A percentile compares a stretch with the other conserved stretches of the same genome.
These are phyloP conservation scores for Sporothrix inflata DNA, from an alignment of 2,329 filamentous ascomycete species.

Conservation along the genomic window DNA sequence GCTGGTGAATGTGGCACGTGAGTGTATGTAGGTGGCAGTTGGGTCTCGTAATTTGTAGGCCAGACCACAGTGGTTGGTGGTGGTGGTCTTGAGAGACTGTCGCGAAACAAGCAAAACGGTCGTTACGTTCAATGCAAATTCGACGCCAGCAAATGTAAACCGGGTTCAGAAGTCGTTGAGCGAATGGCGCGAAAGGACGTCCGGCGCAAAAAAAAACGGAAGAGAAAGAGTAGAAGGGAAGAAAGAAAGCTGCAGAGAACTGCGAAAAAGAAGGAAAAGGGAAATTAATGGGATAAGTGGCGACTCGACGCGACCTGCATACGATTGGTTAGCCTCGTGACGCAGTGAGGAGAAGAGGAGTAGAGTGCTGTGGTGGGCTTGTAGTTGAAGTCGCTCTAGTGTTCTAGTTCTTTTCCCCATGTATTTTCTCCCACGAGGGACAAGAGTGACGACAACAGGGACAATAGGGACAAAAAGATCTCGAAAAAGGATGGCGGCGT, in stretches of 20 bases:
- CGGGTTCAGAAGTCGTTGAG: not conserved
- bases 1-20: constrained; percentile 20
- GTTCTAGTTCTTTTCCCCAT: not conserved
- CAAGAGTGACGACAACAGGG: not conserved
- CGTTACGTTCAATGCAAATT: not conserved
- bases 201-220: not conserved
- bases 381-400: constrained; percentile 5
- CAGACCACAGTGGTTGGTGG: not conserved
- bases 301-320: constrained; percentile 34
- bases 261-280: constrained; percentile 17
- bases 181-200: not conserved
- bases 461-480: not conserved
- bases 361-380: constrained; percentile 18
- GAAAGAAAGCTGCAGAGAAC: constrained; percentile 5
- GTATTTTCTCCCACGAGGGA: not conserved
- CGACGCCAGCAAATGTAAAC: not conserved
- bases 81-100: not conserved
- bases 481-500: constrained; percentile 12
- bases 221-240: not conserved
- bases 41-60: not conserved
- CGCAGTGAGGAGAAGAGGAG: constrained; percentile 26
- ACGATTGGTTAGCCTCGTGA: constrained; percentile 37
- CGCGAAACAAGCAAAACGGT: not conserved
- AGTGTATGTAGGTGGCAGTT: constrained; percentile 14
- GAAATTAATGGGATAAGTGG: constrained; percentile 31